These are phyloP conservation scores for Sarocladium oryzae DNA, from an alignment of 2,329 filamentous ascomycete species.

Conservation along the genomic window DNA sequence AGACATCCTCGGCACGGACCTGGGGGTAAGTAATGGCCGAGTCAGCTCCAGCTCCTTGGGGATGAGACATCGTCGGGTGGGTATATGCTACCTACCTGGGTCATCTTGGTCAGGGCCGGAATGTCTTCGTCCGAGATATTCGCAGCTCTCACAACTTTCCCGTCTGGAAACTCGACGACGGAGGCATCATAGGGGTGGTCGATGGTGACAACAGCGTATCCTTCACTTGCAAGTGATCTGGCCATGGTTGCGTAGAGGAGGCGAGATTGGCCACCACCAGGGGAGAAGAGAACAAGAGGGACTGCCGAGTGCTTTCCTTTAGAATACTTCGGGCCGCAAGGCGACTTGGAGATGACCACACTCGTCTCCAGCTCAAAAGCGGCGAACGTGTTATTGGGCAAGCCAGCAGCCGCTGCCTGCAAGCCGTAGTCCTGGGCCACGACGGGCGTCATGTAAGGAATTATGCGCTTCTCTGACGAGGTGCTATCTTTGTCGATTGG, in stretches of 20 bases:
- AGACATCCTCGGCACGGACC: constrained; percentile 28
- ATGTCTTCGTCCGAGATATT: constrained; percentile 13
- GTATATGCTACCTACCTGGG: constrained; percentile 11
- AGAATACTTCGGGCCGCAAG: background rate
- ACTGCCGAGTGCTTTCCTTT: constrained; percentile 5
- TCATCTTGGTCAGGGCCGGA: constrained; percentile 15
- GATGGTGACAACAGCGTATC: constrained; percentile 38
- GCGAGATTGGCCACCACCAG: constrained; percentile 36
- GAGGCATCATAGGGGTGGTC: constrained; percentile 42
- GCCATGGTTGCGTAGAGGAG: constrained; percentile 37
- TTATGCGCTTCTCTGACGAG: constrained; percentile 14
- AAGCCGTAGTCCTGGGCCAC: constrained; percentile 24
- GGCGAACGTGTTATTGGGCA: constrained; percentile 24
- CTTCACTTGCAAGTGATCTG: constrained; percentile 37
- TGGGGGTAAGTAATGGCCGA: constrained; percentile 13
- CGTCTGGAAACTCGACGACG: constrained; percentile 41
- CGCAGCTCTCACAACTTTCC: constrained; percentile 21
- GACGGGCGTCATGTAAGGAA: constrained; percentile 28
- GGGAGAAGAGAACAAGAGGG: constrained; percentile 34
- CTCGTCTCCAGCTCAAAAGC: constrained; percentile 18
- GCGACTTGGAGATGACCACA: constrained; percentile 17
- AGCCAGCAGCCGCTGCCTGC: constrained; percentile 19
- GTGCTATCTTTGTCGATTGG: constrained; percentile 17
- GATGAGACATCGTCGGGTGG: background rate
- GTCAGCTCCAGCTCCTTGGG: background rate